Evolutionary conservation across 1,284 basidiomycete species (phyloP).

Genomic region (Leccinum subrobustum): DNA sequence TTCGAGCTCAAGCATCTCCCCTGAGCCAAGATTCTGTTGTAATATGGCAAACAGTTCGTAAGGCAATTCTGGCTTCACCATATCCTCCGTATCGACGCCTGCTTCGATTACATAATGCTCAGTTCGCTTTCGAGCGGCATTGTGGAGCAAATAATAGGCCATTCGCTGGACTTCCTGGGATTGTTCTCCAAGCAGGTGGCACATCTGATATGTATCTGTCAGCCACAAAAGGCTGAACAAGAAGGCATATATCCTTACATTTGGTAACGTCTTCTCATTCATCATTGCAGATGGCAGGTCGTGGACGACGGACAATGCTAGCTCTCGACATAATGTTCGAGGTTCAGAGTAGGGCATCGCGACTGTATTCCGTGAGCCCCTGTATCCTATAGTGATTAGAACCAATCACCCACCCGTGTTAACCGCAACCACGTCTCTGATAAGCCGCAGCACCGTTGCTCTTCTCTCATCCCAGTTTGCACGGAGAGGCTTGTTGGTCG

Average conservation of each 20-base stretch:
- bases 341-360: conserved; percentile 50
- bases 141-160: conserved; percentile 65
- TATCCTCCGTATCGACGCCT: conserved; percentile 65
- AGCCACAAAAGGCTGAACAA: background rate
- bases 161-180: conserved; percentile 68
- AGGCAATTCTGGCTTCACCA: conserved; percentile 57
- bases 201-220: conserved; percentile 53
- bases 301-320: conserved; percentile 66
- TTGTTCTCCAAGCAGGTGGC: conserved; percentile 67
- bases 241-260: conserved; percentile 40
- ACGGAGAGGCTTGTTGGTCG: conserved; percentile 73
- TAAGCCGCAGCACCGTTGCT: conserved; percentile 48
- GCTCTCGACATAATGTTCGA: conserved; percentile 62
- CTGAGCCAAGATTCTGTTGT: conserved; percentile 43
- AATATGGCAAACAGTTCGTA: conserved; percentile 66
- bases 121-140: conserved; percentile 66
- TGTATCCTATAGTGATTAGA: background rate
- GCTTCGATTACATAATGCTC: conserved; percentile 84
- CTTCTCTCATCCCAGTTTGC: conserved; percentile 69
- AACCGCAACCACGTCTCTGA: conserved; percentile 57
- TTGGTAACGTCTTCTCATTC: conserved; percentile 61
- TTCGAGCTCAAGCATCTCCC: conserved; percentile 38
- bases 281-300: conserved; percentile 65
- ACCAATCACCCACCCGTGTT: conserved; percentile 43
- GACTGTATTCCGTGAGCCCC: conserved; percentile 15